Percentiles rank a stretch among this genome's conserved stretches.
Conservation (phyloP, 2,329 filamentous ascomycete genomes). For the Tolypocladium tropicale region DNA sequence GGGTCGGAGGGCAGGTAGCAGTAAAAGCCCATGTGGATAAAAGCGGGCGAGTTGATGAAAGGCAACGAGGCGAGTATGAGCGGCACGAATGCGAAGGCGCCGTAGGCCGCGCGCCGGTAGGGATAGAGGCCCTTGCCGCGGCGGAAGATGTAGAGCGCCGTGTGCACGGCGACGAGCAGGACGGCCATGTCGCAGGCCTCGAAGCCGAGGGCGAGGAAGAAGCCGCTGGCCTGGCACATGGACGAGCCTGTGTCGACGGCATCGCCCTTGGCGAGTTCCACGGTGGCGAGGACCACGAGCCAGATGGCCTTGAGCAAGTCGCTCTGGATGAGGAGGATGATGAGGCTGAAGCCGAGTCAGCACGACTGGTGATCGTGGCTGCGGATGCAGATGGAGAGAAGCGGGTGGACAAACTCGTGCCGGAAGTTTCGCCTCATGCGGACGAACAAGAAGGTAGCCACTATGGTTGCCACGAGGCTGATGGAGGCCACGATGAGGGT, state of each 20-base stretch:
- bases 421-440: constrained; percentile 66
- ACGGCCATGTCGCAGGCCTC: constrained; percentile 63
- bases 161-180: constrained; percentile 64
- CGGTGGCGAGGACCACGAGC: constrained; percentile 55
- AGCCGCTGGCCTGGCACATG: constrained; percentile 61
- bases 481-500: constrained; percentile 33
- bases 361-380: not conserved
- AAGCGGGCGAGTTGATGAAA: constrained; percentile 49
- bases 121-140: constrained; percentile 56
- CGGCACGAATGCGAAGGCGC: constrained; percentile 46
- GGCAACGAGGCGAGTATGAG: constrained; percentile 50
- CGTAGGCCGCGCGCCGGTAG: constrained; percentile 51
- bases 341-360: constrained; percentile 38
- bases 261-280: constrained; percentile 43
- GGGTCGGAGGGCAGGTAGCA: constrained; percentile 60
- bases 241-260: constrained; percentile 36
- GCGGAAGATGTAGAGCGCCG: constrained; percentile 59
- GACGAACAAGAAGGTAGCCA: constrained; percentile 61
- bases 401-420: constrained; percentile 33
- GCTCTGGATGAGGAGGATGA: constrained; percentile 63
- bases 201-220: constrained; percentile 55
- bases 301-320: constrained; percentile 62
- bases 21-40: constrained; percentile 53
- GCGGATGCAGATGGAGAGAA: not conserved
- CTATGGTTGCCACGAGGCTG: constrained; percentile 45